phyloP scores from a whole-genome alignment of 2,329 filamentous ascomycete genomes.

The Lachnellula cervina region DNA sequence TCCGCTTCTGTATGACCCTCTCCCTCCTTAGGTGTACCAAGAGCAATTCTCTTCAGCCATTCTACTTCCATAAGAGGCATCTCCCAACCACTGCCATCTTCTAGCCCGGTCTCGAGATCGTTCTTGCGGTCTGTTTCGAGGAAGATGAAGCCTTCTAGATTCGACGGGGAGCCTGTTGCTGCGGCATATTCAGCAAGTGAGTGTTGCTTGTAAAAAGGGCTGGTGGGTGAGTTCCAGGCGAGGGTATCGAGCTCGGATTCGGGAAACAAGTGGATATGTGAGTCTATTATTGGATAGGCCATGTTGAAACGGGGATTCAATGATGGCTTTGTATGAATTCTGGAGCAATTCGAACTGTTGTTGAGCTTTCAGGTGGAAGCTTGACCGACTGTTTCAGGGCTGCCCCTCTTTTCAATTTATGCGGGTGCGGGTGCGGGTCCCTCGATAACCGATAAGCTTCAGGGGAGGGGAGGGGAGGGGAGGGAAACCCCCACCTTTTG shows the following conservation, averaged over 20 bases:
- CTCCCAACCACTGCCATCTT: conserved; percentile 55
- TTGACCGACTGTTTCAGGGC: neutral
- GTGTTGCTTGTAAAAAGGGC: conserved; percentile 42
- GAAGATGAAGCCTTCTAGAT: conserved; percentile 70
- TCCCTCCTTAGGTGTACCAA: conserved; percentile 50
- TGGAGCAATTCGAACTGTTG: neutral
- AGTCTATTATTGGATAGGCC: conserved; percentile 67
- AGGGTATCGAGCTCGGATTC: conserved; percentile 60
- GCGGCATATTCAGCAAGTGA: conserved; percentile 28
- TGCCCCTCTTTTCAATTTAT: neutral
- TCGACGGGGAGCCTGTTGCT: conserved; percentile 28
- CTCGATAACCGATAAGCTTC: neutral
- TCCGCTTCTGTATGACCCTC: conserved; percentile 54
- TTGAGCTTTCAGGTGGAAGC: neutral
- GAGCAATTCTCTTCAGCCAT: conserved; percentile 61
- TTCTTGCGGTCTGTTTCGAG: conserved; percentile 75
- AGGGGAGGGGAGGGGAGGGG: neutral
- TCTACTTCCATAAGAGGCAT: conserved; percentile 67
- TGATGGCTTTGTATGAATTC: neutral
- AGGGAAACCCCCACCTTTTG: neutral
- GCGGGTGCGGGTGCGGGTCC: too few relatives aligned
- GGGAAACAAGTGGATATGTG: conserved; percentile 87
- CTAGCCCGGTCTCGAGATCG: conserved; percentile 44
- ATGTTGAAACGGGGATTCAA: conserved; percentile 11
- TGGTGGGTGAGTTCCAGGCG: conserved; percentile 59